Percentiles rank a stretch among this genome's conserved stretches.
Evolutionary conservation across 2,329 filamentous ascomycete genomes (phyloP).

Genomic region (Colletotrichum simmondsii): DNA sequence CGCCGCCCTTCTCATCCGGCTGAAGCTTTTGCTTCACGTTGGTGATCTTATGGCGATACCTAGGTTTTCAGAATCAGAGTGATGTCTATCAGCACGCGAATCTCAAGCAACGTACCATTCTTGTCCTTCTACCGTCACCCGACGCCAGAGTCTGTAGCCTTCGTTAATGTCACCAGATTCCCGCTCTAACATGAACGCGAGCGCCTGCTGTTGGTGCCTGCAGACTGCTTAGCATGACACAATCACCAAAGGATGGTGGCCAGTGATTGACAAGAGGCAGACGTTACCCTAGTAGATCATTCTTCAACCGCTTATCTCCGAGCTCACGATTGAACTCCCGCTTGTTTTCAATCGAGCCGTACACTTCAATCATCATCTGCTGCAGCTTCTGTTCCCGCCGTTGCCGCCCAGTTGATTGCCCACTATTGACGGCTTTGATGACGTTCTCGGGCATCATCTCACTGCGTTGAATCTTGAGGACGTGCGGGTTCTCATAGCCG

Average conservation of each 20-base stretch:
- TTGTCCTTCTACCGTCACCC: slow-evolving; percentile 39
- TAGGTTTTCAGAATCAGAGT: slow-evolving; percentile 15
- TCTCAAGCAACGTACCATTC: slow-evolving; percentile 36
- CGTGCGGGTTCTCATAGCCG: slow-evolving; percentile 46
- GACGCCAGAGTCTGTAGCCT: slow-evolving; percentile 46
- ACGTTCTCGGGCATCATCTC: background rate
- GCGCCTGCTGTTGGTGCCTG: slow-evolving; percentile 51
- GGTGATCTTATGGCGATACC: slow-evolving; percentile 53
- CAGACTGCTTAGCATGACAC: background rate
- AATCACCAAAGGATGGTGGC: background rate
- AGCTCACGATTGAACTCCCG: slow-evolving; percentile 34
- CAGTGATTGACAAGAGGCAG: background rate
- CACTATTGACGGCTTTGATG: background rate
- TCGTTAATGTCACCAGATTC: slow-evolving; percentile 47
- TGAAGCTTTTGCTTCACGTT: slow-evolving; percentile 41
- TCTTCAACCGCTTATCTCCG: slow-evolving; percentile 39
- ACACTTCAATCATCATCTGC: slow-evolving; percentile 34
- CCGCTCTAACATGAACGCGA: slow-evolving; percentile 51
- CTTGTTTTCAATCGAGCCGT: slow-evolving; percentile 36
- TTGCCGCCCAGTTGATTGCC: background rate
- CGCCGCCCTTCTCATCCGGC: slow-evolving; percentile 49
- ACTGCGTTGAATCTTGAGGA: slow-evolving; percentile 39
- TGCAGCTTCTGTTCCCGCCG: slow-evolving; percentile 17
- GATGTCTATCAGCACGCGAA: background rate
- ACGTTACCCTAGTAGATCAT: slow-evolving; percentile 39